Percentiles rank a stretch among this genome's conserved stretches.
phyloP scores from a whole-genome alignment of 139 green algal species.

The Nannochloris sp. region DNA sequence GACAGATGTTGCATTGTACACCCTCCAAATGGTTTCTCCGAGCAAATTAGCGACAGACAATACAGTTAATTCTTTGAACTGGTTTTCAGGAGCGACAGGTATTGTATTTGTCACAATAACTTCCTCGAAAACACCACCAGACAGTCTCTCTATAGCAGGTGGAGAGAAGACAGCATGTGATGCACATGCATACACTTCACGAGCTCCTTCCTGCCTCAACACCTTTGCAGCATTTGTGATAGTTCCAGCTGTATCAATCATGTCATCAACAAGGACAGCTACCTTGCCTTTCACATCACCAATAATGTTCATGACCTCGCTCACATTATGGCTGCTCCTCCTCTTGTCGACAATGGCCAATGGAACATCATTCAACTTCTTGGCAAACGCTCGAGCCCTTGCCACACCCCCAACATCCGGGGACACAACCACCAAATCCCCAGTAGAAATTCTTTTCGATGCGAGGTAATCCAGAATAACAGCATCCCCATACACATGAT shows the following conservation, averaged over 20 bases:
- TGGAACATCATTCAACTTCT: constrained; percentile 96
- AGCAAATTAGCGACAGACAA: constrained; percentile 92
- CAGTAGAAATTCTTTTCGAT: constrained; percentile 85
- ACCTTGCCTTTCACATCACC: constrained; percentile 97
- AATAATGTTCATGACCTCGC: constrained; percentile 99
- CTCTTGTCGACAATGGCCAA: constrained; percentile 99
- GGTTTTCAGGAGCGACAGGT: constrained; percentile 52
- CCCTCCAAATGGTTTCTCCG: constrained; percentile 96
- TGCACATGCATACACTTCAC: constrained; percentile 91
- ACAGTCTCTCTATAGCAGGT: constrained; percentile 85
- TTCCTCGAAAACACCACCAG: constrained; percentile 81
- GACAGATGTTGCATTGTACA: constrained; percentile 86
- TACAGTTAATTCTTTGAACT: constrained; percentile 96
- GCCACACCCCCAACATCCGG: constrained; percentile 98
- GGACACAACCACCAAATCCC: constrained; percentile 93
- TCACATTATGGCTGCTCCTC: constrained; percentile 88
- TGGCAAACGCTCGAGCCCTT: constrained; percentile 92
- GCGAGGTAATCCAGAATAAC: constrained; percentile 98
- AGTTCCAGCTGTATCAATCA: constrained; percentile 98
- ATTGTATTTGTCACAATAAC: constrained; percentile 99
- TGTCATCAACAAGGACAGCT: constrained; percentile 98
- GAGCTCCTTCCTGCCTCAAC: constrained; percentile 68
- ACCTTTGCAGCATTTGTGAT: constrained; percentile 92
- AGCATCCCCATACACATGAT: constrained; percentile 84
- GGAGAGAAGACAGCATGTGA: constrained; percentile 95